phyloP scores from a whole-genome alignment of 1,284 basidiomycete genomes.

The Entoloma clypeatum region DNA sequence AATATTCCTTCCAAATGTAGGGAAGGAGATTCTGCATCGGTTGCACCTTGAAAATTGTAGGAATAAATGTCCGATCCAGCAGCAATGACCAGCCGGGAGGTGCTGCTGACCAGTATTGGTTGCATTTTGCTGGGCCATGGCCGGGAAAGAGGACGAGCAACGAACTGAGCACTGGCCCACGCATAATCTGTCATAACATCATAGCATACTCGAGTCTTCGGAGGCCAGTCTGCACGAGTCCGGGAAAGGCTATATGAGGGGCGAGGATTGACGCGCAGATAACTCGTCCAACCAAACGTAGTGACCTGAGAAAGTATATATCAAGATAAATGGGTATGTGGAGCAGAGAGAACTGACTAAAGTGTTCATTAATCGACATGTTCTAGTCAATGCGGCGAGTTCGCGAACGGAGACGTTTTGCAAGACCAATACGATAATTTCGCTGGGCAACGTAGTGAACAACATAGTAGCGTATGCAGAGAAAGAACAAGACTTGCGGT shows the following conservation, averaged over 20 bases:
- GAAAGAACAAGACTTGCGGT: too few species aligned
- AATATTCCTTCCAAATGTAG: conserved; percentile 50
- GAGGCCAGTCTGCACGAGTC: conserved; percentile 44
- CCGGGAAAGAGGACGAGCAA: conserved; percentile 64
- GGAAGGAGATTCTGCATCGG: conserved; percentile 35
- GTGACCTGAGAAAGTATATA: conserved; percentile 42
- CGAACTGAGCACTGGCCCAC: conserved; percentile 51
- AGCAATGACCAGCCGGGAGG: conserved; percentile 56
- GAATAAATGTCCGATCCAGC: conserved; percentile 58
- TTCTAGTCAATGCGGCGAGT: conserved; percentile 42
- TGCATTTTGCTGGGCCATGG: conserved; percentile 59
- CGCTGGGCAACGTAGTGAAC: conserved; percentile 43
- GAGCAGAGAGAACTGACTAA: conserved; percentile 39
- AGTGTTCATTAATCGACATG: conserved; percentile 42
- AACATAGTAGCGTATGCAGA: too few species aligned
- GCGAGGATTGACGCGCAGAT: conserved; percentile 47
- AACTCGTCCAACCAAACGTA: conserved; percentile 56
- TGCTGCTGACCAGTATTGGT: conserved; percentile 56
- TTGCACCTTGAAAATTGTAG: conserved; percentile 46
- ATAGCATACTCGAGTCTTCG: conserved; percentile 47
- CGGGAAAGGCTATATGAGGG: conserved; percentile 50
- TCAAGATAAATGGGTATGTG: neutral
- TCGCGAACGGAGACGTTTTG: conserved; percentile 43
- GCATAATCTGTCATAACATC: conserved; percentile 49
- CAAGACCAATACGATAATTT: conserved; percentile 56